Evolutionary conservation across 139 green algal species (phyloP).

Genomic region (Chlorella vulgaris): DNA sequence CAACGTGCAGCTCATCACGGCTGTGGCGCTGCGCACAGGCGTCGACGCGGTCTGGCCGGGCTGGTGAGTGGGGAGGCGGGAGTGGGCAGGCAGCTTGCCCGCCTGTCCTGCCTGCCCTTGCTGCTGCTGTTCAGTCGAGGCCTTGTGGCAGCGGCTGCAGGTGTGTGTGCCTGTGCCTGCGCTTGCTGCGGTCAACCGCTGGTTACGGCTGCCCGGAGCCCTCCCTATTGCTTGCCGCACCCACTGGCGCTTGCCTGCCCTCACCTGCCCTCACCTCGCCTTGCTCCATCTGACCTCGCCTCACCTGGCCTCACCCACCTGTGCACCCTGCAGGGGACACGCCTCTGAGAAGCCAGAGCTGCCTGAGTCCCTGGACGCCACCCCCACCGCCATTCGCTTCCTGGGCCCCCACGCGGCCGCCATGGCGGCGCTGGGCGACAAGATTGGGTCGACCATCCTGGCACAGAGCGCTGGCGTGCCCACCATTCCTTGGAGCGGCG

Average conservation of each 20-base stretch:
- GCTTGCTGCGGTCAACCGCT: too few relatives aligned
- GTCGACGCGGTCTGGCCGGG: constrained; percentile 98
- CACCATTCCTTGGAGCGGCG: constrained; percentile 93
- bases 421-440: constrained; percentile 97
- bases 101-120: not conserved
- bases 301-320: not conserved
- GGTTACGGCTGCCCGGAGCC: too few relatives aligned
- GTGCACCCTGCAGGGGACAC: constrained; percentile 86
- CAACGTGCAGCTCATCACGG: constrained; percentile 94
- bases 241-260: too few relatives aligned
- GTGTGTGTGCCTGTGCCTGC: too few relatives aligned
- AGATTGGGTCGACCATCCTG: constrained; percentile 93
- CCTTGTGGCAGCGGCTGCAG: too few relatives aligned
- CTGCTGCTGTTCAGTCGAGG: too few relatives aligned
- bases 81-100: not conserved
- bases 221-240: too few relatives aligned
- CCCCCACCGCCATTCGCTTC: constrained; percentile 80
- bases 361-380: constrained; percentile 70
- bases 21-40: constrained; percentile 76
- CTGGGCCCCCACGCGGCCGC: constrained; percentile 81
- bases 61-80: constrained; percentile 64
- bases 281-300: too few relatives aligned
- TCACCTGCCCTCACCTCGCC: not conserved
- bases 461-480: constrained; percentile 84
- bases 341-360: constrained; percentile 96